A percentile compares a stretch with the other conserved stretches of the same genome.
phyloP scores from a whole-genome alignment of 805 yeast species.

The Candida succiphila region DNA sequence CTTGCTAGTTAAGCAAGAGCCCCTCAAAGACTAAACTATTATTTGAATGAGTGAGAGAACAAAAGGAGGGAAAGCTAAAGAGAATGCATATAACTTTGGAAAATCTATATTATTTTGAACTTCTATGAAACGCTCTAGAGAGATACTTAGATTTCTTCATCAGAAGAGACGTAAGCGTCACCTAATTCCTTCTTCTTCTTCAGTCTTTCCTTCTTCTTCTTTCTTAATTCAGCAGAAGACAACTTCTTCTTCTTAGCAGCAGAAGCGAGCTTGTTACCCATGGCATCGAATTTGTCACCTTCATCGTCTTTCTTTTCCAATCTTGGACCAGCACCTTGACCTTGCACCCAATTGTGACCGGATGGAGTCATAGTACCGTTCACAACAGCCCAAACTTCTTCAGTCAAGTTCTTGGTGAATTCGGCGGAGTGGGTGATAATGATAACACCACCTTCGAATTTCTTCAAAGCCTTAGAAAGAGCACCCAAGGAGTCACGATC shows the following conservation, averaged over 20 bases:
- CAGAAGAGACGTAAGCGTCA: conserved; percentile 98
- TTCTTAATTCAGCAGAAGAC: conserved; percentile 98
- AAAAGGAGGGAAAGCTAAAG: conserved; percentile 1
- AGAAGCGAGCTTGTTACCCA: conserved; percentile 99
- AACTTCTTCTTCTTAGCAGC: conserved; percentile 96
- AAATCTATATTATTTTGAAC: too few species aligned
- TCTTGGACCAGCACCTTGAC: conserved; percentile 99
- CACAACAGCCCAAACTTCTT: conserved; percentile 99
- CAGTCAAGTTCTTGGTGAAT: conserved; percentile 98
- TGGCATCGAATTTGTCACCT: conserved; percentile 98
- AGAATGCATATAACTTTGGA: background rate
- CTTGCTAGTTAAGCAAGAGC: too few species aligned
- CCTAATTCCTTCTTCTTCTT: conserved; percentile 99
- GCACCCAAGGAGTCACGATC: conserved; percentile 99
- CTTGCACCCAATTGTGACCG: conserved; percentile 99
- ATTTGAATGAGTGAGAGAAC: too few species aligned
- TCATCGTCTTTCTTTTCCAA: conserved; percentile 92
- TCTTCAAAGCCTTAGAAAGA: conserved; percentile 96
- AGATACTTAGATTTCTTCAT: conserved; percentile 74
- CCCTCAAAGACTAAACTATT: too few species aligned
- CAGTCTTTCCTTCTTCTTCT: conserved; percentile 99
- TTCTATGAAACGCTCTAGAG: too few species aligned
- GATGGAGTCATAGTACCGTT: conserved; percentile 99
- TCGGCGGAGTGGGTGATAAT: conserved; percentile 99
- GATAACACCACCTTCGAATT: conserved; percentile 99